Evolutionary conservation across 371 early-diverging fungal species (phyloP), one percentile per base, ranked within the genome.

Genomic region (Mucor lusitanicus): DNA sequence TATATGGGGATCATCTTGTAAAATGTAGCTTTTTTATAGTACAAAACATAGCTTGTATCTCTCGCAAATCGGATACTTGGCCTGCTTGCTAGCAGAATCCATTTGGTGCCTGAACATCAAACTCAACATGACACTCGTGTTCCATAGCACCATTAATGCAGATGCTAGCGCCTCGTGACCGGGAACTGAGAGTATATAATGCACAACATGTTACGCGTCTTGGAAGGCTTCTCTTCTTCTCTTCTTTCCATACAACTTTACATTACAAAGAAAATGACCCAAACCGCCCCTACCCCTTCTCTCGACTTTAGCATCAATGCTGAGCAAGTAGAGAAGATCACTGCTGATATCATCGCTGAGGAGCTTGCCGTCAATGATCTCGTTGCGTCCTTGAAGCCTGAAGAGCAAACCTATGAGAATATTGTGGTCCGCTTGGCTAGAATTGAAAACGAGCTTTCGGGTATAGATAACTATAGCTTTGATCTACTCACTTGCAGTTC

Each of bases 391-490:
- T 66, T 90, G 57, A 66, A 77, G 23, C 80, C 76, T 42, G 84
- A 80, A 23, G 76, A 86, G 21, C 79, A 77, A 50, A 84, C 83
- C 37, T 88, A 90, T 64, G 90, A 88, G 27, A 88, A 78, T 32
- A 88, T 91, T 55, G 82, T 92, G 27, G 67, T 71, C 33, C 86
- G 80, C 53, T 69, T 91, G 44, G 85, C 80, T 25, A 73, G 65
- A 42, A 71, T 80, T 46, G 89, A 90, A 67, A 88, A 85, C 71
- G 71, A 70, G 28, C 63, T 80, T 15, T 65, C 74, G 17, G 78
- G 80, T 72, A 72, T 35, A 40, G 15, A 56, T 8, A 67, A 6
- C 27, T 13, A 25, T 9, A 5, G 0, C 2, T 53, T 40, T 13
- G 27, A 12, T 27, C 27, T 3, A 25, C 15, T 53, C 5, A 1